Evolutionary conservation across 176 grass and related monocot species (phyloP), one percentile per base, ranked within the genome.

Genomic region (Neostapfia colusana): DNA sequence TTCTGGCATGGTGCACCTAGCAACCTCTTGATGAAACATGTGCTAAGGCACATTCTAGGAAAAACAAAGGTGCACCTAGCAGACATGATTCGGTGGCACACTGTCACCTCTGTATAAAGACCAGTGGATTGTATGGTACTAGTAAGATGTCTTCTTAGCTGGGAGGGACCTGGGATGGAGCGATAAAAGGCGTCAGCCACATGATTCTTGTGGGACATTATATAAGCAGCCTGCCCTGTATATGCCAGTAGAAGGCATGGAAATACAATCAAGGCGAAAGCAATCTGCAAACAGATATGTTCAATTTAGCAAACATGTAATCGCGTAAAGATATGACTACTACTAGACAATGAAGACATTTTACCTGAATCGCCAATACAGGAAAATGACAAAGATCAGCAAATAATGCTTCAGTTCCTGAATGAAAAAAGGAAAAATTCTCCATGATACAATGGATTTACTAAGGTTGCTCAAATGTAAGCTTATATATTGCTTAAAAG

Each of bases 331-430:
- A 72, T 74, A 83, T 14, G 18, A 16, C 40, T 70, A 53, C 26
- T 70, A 61, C 41, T 3, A 20, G 10, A 70, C 16, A 46, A 21
- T 49, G 15, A 62, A 78, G 23, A 61, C 27, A 55, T 43, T 25
- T 79, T 90, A 95, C 95, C 95, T 94, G 96, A 88, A 99, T 88
- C 63, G 96, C 96, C 63, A 90, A 74, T 40, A 99, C 96, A 70
- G 96, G 96, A 64, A 99, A 99, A 81, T 99, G 92, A 71, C 92
- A 99, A 54, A 99, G 87, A 75, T 99, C 96, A 49, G 96, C 96
- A 89, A 88, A 99, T 73, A 99, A 79, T 55, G 96, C 96, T 90
- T 99, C 96, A 67, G 92, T 99, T 76, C 96, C 96, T 99, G 87
- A 67, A 75, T 39, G 2, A 8, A 8, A 83, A 63, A 72, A 51